Evolutionary conservation across 1,139 yeast species (phyloP).

Genomic region (Saccharomyces hybrid): DNA sequence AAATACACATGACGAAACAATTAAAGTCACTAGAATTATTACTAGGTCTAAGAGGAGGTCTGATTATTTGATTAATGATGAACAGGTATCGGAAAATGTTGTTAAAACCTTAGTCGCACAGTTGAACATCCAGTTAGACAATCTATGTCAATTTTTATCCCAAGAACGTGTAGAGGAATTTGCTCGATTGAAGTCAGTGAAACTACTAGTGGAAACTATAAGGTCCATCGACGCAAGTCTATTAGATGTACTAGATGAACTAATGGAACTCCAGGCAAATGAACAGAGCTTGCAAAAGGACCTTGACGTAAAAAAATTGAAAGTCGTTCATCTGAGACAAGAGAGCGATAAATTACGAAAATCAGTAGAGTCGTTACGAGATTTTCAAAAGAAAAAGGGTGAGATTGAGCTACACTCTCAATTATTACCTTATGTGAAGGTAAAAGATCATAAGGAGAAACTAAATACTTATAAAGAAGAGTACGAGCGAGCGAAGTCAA

Average conservation of each 20-base stretch:
- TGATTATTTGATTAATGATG: conserved; percentile 53
- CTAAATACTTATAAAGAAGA: conserved; percentile 37
- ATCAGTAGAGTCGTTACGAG: conserved; percentile 34
- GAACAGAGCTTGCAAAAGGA: conserved; percentile 37
- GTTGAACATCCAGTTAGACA: conserved; percentile 78
- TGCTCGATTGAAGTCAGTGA: conserved; percentile 73
- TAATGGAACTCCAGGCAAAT: conserved; percentile 47
- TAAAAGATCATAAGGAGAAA: conserved; percentile 46
- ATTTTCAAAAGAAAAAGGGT: conserved; percentile 31
- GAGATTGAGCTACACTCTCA: conserved; percentile 44
- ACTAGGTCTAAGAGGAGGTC: conserved; percentile 41
- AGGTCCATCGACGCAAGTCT: conserved; percentile 66
- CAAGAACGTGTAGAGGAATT: conserved; percentile 94
- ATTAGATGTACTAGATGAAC: conserved; percentile 37
- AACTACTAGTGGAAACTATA: conserved; percentile 68
- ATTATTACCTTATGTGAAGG: conserved; percentile 54
- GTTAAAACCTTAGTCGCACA: conserved; percentile 42
- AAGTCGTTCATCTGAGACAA: conserved; percentile 28
- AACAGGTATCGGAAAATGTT: conserved; percentile 37
- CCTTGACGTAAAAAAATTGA: conserved; percentile 27
- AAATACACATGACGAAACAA: conserved; percentile 22
- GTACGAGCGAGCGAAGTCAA: conserved; percentile 33
- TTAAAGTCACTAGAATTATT: conserved; percentile 42
- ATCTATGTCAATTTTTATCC: conserved; percentile 87
- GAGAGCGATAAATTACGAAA: conserved; percentile 34